A percentile compares a stretch with the other conserved stretches of the same genome.
Conservation (phyloP, 352 stramenopile genomes). For the Plasmopara muralis region DNA sequence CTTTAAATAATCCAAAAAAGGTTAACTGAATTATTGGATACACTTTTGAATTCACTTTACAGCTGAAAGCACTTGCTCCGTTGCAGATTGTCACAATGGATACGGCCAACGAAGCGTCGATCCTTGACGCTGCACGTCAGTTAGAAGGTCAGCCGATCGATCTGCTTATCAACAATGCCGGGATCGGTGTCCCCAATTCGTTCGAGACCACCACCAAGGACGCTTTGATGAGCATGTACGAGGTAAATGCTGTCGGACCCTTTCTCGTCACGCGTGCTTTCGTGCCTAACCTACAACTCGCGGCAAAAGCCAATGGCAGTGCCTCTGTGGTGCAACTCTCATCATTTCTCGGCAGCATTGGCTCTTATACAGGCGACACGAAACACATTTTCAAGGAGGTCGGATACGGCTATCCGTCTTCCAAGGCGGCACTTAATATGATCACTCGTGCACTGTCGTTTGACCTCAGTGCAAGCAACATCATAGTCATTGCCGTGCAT, state of each 20-base stretch:
- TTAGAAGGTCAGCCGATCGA: conserved; percentile 40
- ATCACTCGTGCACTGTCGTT: conserved; percentile 8
- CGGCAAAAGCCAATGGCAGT: conserved; percentile 24
- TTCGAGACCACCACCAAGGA: conserved; percentile 31
- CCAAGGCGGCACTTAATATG: too few species aligned
- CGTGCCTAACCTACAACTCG: conserved; percentile 31
- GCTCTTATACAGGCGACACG: conserved; percentile 5
- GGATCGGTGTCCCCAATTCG: conserved; percentile 21
- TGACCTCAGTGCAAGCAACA: conserved; percentile 18
- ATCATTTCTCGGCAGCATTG: conserved; percentile 39
- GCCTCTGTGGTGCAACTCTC: conserved; percentile 35
- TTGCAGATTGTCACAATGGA: conserved; percentile 37
- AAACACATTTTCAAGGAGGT: too few species aligned
- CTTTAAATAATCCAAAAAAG: too few species aligned
- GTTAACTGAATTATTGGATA: too few species aligned
- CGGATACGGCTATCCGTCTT: too few species aligned
- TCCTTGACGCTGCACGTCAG: conserved; percentile 23
- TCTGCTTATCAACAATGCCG: conserved; percentile 54
- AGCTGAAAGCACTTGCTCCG: too few species aligned
- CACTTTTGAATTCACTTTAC: too few species aligned
- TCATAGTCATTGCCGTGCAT: conserved; percentile 30
- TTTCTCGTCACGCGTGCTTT: conserved; percentile 42
- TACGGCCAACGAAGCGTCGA: conserved; percentile 29
- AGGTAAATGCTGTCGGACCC: conserved; percentile 15
- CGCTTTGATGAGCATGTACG: conserved; percentile 26